Evolutionary conservation across 2,329 filamentous ascomycete genomes (phyloP).

Genomic region (Fusarium pilosicola): DNA sequence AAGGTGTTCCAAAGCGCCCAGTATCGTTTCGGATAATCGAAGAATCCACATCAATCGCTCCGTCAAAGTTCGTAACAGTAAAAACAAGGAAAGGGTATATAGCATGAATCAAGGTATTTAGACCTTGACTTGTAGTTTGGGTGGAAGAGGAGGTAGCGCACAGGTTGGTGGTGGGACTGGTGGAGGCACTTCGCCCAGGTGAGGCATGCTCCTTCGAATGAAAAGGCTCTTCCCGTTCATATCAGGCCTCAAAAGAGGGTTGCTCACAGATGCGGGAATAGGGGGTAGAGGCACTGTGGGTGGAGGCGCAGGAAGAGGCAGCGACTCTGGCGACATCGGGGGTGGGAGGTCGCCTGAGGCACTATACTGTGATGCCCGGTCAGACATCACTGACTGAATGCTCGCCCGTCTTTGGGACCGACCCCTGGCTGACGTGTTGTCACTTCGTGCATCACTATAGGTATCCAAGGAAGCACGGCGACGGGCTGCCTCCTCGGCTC

Average conservation of each 20-base stretch:
- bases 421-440: slow-evolving; percentile 30
- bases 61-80: slow-evolving; percentile 31
- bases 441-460: slow-evolving; percentile 39
- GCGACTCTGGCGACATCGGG: slow-evolving; percentile 37
- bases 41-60: slow-evolving; percentile 26
- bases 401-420: slow-evolving; percentile 45
- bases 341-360: slow-evolving; percentile 38
- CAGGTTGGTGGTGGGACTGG: slow-evolving; percentile 65
- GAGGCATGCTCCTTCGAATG: slow-evolving; percentile 61
- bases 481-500: slow-evolving; percentile 32
- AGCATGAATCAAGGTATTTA: slow-evolving; percentile 7
- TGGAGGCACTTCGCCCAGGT: slow-evolving; percentile 61
- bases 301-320: slow-evolving; percentile 44
- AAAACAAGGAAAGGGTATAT: slow-evolving; percentile 21
- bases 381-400: slow-evolving; percentile 43
- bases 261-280: slow-evolving; percentile 43
- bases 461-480: slow-evolving; percentile 49
- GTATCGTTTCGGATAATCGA: slow-evolving; percentile 26
- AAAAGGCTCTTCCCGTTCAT: slow-evolving; percentile 38
- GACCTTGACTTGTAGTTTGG: slow-evolving; percentile 35
- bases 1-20: slow-evolving; percentile 24
- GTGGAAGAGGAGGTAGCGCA: slow-evolving; percentile 64
- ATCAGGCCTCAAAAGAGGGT: slow-evolving; percentile 35
- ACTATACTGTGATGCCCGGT: slow-evolving; percentile 38
- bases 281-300: slow-evolving; percentile 47